phyloP scores from a whole-genome alignment of 345 rosid species.

The Conringia planisiliqua region DNA sequence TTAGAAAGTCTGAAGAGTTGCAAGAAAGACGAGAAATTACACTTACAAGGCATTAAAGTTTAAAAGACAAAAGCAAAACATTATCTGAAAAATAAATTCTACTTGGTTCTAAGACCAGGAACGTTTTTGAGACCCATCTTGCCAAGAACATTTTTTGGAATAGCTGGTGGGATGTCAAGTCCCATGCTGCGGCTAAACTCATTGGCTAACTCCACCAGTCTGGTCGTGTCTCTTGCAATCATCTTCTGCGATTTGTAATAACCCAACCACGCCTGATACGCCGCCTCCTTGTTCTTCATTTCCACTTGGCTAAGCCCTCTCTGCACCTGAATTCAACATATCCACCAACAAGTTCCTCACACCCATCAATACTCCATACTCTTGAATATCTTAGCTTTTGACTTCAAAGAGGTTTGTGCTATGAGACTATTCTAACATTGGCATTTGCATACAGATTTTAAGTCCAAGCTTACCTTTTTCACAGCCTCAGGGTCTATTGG shows the following conservation, averaged over 20 bases:
- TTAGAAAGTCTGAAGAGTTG: neutral
- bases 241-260: conserved; percentile 82
- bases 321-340: conserved; percentile 52
- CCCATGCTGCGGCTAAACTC: conserved; percentile 98
- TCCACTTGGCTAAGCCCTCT: conserved; percentile 69
- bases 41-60: conserved; percentile 4
- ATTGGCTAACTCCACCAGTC: conserved; percentile 87
- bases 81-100: conserved; percentile 10
- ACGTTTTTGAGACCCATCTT: conserved; percentile 93
- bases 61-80: neutral
- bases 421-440: conserved; percentile 2
- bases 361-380: neutral
- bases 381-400: neutral
- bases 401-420: neutral
- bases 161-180: conserved; percentile 75
- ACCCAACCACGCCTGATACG: conserved; percentile 98
- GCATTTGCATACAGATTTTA: neutral
- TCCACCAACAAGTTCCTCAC: conserved; percentile 19
- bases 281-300: conserved; percentile 84
- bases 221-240: conserved; percentile 64
- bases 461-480: conserved; percentile 54
- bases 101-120: conserved; percentile 81
- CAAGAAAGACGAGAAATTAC: conserved; percentile 15
- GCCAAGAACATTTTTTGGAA: conserved; percentile 64
- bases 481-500: conserved; percentile 67